Percentiles rank a stretch among this genome's conserved stretches.
phyloP scores from a whole-genome alignment of 2,329 filamentous ascomycete species.

The Pseudocercospora vitis region DNA sequence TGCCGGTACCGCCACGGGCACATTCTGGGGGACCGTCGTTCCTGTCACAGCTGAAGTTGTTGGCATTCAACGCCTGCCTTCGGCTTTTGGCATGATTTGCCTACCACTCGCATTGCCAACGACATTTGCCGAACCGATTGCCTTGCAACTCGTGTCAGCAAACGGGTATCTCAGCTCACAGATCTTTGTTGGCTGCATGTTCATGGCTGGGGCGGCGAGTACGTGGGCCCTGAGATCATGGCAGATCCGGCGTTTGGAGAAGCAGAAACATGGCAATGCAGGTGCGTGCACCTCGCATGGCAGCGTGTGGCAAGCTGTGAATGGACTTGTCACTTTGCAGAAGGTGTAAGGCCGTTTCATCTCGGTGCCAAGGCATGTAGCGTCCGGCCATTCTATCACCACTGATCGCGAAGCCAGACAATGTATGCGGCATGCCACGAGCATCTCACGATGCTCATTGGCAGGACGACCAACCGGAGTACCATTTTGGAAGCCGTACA shows the following conservation, averaged over 20 bases:
- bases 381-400: no score
- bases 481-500: background rate
- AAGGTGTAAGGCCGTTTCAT: background rate
- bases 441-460: no score
- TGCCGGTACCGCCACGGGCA: constrained; percentile 27
- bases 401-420: no score
- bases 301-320: background rate
- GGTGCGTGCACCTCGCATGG: constrained; percentile 7
- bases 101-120: constrained; percentile 30
- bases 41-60: constrained; percentile 33
- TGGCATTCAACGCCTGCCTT: constrained; percentile 29
- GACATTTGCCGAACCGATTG: constrained; percentile 32
- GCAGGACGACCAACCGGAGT: no score
- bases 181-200: constrained; percentile 60
- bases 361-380: no score
- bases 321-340: background rate
- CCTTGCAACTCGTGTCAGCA: constrained; percentile 27
- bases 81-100: constrained; percentile 31
- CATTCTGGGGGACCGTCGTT: constrained; percentile 31
- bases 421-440: no score
- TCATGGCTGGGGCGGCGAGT: constrained; percentile 52
- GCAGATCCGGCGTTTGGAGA: constrained; percentile 56
- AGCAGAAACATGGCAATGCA: constrained; percentile 8
- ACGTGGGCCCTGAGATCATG: constrained; percentile 57
- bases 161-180: constrained; percentile 54